A percentile compares a stretch with the other conserved stretches of the same genome.
phyloP scores from a whole-genome alignment of 2,329 filamentous ascomycete species.

The Phaeomoniella chlamydospora region DNA sequence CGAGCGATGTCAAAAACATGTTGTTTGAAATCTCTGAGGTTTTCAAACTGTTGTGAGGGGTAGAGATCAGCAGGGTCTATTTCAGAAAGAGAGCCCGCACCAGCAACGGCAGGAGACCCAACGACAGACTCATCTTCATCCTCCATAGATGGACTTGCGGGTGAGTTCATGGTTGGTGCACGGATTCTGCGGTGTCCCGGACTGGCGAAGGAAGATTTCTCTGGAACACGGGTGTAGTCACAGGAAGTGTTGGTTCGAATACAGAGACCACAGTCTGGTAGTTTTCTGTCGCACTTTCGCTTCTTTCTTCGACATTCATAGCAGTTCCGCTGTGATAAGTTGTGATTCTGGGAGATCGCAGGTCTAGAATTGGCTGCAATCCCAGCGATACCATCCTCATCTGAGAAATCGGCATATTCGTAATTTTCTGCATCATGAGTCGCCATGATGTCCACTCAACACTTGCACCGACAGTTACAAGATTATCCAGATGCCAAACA shows the following conservation, averaged over 20 bases:
- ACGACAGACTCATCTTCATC: neutral
- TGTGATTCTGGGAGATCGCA: neutral
- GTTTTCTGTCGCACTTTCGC: neutral
- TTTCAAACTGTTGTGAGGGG: neutral
- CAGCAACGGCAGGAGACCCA: neutral
- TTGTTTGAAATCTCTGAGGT: neutral
- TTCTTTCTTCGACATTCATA: neutral
- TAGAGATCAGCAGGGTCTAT: neutral
- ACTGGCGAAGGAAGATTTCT: neutral
- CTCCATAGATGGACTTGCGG: neutral
- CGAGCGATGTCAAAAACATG: neutral
- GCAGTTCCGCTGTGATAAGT: neutral
- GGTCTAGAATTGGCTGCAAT: neutral
- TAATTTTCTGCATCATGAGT: too few relatives aligned
- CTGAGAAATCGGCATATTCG: neutral
- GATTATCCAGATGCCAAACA: too few relatives aligned
- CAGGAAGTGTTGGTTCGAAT: neutral
- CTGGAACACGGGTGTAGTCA: neutral
- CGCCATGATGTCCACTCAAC: too few relatives aligned
- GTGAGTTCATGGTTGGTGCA: neutral
- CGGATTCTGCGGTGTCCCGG: neutral
- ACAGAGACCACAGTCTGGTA: neutral
- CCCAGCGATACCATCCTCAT: neutral
- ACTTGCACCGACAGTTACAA: too few relatives aligned
- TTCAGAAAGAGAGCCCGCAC: neutral